Evolutionary conservation across 192 early-diverging fungal species (phyloP).

Genomic region (Dissophora globulifera): DNA sequence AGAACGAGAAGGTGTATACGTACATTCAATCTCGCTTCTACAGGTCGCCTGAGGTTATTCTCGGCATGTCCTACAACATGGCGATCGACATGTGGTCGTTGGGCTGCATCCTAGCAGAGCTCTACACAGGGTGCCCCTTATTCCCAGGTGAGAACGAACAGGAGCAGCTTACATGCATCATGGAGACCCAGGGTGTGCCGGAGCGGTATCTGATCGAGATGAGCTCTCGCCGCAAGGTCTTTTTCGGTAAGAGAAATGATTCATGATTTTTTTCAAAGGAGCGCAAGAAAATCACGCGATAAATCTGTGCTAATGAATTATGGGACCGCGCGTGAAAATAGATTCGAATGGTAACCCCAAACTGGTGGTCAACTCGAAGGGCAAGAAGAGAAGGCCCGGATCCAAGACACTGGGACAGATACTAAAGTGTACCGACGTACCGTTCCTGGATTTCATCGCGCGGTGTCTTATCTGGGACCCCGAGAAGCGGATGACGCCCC

Average conservation of each 20-base stretch:
- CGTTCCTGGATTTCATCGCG: slow-evolving; percentile 89
- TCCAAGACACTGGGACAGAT: slow-evolving; percentile 79
- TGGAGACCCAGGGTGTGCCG: slow-evolving; percentile 92
- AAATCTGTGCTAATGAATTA: no score
- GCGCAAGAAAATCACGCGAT: no score
- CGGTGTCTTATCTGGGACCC: slow-evolving; percentile 93
- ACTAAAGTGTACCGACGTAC: slow-evolving; percentile 77
- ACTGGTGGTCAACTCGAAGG: slow-evolving; percentile 83
- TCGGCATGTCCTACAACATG: slow-evolving; percentile 89
- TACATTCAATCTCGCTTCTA: slow-evolving; percentile 99
- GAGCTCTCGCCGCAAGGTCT: slow-evolving; percentile 82
- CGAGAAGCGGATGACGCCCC: slow-evolving; percentile 84
- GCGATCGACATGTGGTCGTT: slow-evolving; percentile 98
- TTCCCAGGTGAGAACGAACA: slow-evolving; percentile 99
- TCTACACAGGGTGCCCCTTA: slow-evolving; percentile 89
- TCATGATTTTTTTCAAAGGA: neutral
- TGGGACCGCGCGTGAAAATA: no score
- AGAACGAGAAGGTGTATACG: slow-evolving; percentile 94
- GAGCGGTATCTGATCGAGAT: slow-evolving; percentile 76
- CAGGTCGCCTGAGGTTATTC: slow-evolving; percentile 95
- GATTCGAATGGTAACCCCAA: slow-evolving; percentile 67
- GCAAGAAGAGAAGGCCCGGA: slow-evolving; percentile 84
- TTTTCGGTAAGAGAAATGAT: slow-evolving; percentile 87
- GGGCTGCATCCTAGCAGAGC: slow-evolving; percentile 94
- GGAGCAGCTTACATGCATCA: slow-evolving; percentile 94